Conservation (phyloP, 352 stramenopile genomes). For the Pythium insidiosum region DNA sequence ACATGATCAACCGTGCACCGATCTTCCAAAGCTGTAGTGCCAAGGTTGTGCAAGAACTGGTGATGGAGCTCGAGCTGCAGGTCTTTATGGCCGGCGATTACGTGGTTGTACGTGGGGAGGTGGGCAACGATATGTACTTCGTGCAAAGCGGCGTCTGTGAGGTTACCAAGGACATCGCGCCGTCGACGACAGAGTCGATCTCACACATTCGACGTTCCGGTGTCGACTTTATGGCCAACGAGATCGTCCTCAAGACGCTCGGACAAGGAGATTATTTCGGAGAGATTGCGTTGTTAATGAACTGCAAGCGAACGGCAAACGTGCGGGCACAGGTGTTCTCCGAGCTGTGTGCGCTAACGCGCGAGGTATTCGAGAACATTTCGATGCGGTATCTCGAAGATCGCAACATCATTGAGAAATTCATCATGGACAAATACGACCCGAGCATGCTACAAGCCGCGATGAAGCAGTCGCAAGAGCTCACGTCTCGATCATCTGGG, state of each 20-base stretch:
- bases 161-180: constrained; percentile 57
- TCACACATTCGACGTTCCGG: constrained; percentile 1
- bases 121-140: constrained; percentile 88
- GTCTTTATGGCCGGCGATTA: constrained; percentile 85
- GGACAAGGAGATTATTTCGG: constrained; percentile 75
- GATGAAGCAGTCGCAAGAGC: constrained; percentile 67
- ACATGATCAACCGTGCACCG: constrained; percentile 82
- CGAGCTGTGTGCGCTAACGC: constrained; percentile 65
- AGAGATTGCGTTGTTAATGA: constrained; percentile 76
- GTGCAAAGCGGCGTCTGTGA: constrained; percentile 72
- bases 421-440: constrained; percentile 85
- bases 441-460: constrained; percentile 59
- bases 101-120: constrained; percentile 69
- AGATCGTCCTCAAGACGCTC: constrained; percentile 61
- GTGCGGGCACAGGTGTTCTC: constrained; percentile 65
- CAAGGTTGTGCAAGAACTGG: constrained; percentile 78
- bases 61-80: constrained; percentile 76
- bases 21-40: constrained; percentile 79
- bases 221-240: constrained; percentile 18
- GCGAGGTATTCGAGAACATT: constrained; percentile 71
- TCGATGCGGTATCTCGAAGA: constrained; percentile 71
- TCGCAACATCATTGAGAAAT: constrained; percentile 72
- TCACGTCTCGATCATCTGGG: constrained; percentile 32
- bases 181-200: constrained; percentile 8
- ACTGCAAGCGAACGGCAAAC: constrained; percentile 78